Conservation (phyloP, 2,329 filamentous ascomycete species). For the Colletotrichum zoysiae region DNA sequence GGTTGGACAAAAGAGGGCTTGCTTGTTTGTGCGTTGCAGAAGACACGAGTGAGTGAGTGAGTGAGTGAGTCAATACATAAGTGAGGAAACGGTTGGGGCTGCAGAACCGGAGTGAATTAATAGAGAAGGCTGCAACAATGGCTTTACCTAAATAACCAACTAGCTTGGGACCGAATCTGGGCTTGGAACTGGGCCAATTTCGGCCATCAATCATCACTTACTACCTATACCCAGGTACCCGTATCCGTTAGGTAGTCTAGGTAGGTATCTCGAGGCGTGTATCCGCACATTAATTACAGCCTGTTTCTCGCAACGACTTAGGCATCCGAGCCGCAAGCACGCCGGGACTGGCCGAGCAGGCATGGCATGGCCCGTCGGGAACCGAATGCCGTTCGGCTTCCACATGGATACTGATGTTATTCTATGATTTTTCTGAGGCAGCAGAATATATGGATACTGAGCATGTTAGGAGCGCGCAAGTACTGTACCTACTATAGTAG, state of each 20-base stretch:
- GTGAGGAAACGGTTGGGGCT: constrained; percentile 17
- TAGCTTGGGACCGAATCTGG: neutral
- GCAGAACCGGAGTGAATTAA: constrained; percentile 9
- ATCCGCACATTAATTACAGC: no score
- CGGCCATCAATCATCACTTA: no score
- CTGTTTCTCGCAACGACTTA: no score
- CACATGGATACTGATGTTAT: no score
- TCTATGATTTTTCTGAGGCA: no score
- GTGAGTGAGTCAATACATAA: neutral
- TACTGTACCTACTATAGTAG: no score
- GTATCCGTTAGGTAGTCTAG: no score
- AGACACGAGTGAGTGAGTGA: neutral
- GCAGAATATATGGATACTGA: no score
- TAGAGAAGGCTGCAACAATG: neutral
- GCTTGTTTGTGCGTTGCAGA: constrained; percentile 28
- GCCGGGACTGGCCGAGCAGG: neutral
- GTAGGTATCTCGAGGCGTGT: no score
- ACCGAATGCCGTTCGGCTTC: neutral
- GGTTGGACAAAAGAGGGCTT: constrained; percentile 7
- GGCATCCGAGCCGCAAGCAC: no score
- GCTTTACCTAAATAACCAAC: neutral
- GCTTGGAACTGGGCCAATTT: neutral
- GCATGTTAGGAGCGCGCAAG: no score
- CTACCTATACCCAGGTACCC: no score
- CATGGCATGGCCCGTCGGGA: neutral